Base-by-base conservation (phyloP, 768 basidiomycete species). In the Termitomyces sp. region DNA sequence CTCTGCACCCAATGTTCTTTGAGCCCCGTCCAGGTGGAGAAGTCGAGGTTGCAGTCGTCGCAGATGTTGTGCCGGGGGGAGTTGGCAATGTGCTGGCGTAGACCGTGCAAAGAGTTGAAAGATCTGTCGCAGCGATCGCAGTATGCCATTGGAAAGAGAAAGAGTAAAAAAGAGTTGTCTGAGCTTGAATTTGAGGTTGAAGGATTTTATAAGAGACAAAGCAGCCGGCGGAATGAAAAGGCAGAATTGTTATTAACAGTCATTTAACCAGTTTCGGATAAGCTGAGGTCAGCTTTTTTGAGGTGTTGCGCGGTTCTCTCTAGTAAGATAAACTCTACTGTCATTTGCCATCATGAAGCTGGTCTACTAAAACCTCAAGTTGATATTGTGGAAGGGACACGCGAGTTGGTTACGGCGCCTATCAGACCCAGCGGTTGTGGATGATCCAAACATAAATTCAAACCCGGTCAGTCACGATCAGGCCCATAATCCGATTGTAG, bases 1-100 rank as follows among this genome's bases (percentile, higher is more conserved):
- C 79, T 82, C 52, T 83, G 74, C 25, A 78, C 72, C 60, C 67
- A 84, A 65, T 88, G 86, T 55, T 82, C 72, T 55, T 68, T 71
- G 56, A 81, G 76, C 0, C 63, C 76, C 1, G 0, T 2, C 59
- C 59, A 59, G 0, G 77, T 64, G 0, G 61, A 4, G 63, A 85
- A 86, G 59, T 85, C 82, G 9, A 35, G 23, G 0, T 72, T 49
- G 59, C 84, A 87, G 10, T 69, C 63, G 11, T 67, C 4, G 61
- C 86, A 87, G 40, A 72, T 28, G 58, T 78, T 57, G 56, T 86
- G 85, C 6, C 12, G 42, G 3, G 65, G 1, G 2, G 76, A 77
- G 61, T 74, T 57, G 2, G 19, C 30, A 28, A 66, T 25, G 59
- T 82, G 81, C 52, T 74, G 73, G 1, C 53, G 0, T 35, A 73